Conservation (phyloP, 1,284 basidiomycete species). For the Porogramme epimiltina region DNA sequence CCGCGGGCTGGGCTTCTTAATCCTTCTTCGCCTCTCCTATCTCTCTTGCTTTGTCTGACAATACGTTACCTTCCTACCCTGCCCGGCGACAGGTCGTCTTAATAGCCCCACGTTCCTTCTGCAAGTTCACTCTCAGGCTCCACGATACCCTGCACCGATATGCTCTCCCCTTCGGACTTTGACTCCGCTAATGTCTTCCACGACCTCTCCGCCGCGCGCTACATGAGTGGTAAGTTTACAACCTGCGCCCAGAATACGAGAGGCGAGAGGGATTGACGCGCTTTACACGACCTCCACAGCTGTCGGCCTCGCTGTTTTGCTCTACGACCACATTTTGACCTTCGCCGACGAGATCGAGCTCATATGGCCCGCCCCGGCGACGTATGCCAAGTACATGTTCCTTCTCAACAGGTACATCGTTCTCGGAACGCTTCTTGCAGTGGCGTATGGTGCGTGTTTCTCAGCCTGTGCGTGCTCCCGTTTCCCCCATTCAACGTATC, state of each 20-base stretch:
- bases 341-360: constrained; percentile 46
- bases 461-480: neutral
- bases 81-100: constrained; percentile 18
- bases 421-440: constrained; percentile 38
- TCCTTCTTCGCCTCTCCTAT: neutral
- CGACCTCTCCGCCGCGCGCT: constrained; percentile 16
- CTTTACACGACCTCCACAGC: constrained; percentile 14
- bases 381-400: constrained; percentile 45
- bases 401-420: constrained; percentile 50
- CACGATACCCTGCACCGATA: constrained; percentile 6
- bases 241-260: too few species aligned
- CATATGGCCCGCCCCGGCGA: constrained; percentile 46
- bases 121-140: neutral
- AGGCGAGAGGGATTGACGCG: too few species aligned
- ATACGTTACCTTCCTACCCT: neutral
- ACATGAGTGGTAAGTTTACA: constrained; percentile 16
- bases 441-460: constrained; percentile 38
- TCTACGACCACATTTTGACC: constrained; percentile 51
- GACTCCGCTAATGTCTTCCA: constrained; percentile 6
- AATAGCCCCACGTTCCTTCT: neutral
- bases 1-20: constrained; percentile 2
- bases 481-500: neutral
- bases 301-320: constrained; percentile 34
- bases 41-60: neutral
- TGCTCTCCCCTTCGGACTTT: neutral